Evolutionary conservation across 495 filamentous ascomycete genomes (phyloP), one percentile per base, ranked within the genome.

Genomic region (Penicillium fimorum): DNA sequence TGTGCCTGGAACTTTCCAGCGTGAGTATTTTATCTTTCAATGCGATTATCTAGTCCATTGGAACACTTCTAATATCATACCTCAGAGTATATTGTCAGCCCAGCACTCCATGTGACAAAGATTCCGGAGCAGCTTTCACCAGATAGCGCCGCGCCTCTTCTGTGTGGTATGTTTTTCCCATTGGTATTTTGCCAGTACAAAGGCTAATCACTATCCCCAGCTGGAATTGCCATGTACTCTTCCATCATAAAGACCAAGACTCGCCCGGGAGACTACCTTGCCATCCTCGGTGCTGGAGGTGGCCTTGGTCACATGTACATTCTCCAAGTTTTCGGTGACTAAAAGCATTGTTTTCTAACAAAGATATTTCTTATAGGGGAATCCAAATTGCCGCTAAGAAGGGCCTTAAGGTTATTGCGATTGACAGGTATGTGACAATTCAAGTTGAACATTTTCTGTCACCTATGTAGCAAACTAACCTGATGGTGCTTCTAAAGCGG

Each of bases 151-250:
- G 74, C 74, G 1, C 74, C 74, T 45, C 61, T 77, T 44, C 58
- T 77, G 44, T 77, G 74, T 49, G 74, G 74, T 76, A 66, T 53
- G 69, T 54, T 15, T 1, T 7, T 5, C 12, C 1, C 15, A 29
- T 37, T 48, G 30, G 1, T 27, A 0, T 2, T 6, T 22, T 6
- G 15, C 13, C 20, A 18, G 6, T 45, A 18, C 40, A 11, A 22
- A 40, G 1, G 22, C 50, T 64, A 29, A 64, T 43, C 2, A 10
- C 4, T 9, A 13, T 35, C 5, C 12, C 1, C 38, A 70, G 74
- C 75, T 46, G 75, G 75, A 12, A 75, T 78, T 37, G 71, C 74
- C 8, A 76, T 77, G 75, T 78, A 76, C 51, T 76, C 73, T n/a
- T 76, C 75, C 8, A 76, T 78, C 47, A 69, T 71, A 54, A 76